A percentile compares a stretch with the other conserved stretches of the same genome.
phyloP scores from a whole-genome alignment of 1,284 basidiomycete species.

The Megacollybia platyphylla region DNA sequence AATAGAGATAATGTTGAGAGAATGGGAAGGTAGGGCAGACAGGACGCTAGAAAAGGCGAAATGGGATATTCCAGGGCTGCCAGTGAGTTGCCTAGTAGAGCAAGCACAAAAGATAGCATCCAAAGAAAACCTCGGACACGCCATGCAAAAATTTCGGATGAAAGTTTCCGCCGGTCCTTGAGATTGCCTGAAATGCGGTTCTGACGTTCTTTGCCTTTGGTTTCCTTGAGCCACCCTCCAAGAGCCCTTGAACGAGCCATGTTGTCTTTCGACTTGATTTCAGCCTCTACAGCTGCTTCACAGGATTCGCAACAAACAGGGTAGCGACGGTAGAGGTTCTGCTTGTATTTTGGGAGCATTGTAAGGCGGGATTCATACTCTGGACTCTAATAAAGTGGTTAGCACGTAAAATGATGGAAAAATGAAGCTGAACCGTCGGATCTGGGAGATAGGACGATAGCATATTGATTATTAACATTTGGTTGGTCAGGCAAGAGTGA shows the following conservation, averaged over 20 bases:
- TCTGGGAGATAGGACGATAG: conserved; percentile 79
- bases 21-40: conserved; percentile 30
- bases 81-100: conserved; percentile 27
- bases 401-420: conserved; percentile 1
- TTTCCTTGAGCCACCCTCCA: conserved; percentile 52
- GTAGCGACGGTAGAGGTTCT: conserved; percentile 68
- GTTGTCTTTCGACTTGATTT: conserved; percentile 63
- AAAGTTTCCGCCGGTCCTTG: conserved; percentile 25
- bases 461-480: conserved; percentile 75
- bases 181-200: conserved; percentile 26
- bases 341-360: conserved; percentile 57
- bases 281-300: conserved; percentile 66
- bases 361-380: conserved; percentile 52
- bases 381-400: conserved; percentile 38
- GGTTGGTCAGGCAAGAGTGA: conserved; percentile 80
- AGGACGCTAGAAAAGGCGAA: conserved; percentile 11
- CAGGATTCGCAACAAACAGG: conserved; percentile 76
- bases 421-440: conserved; percentile 32
- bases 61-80: conserved; percentile 18
- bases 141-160: conserved; percentile 42
- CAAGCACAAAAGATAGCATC: conserved; percentile 28
- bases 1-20: conserved; percentile 41
- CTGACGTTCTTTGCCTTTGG: conserved; percentile 42
- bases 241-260: conserved; percentile 75
- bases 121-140: conserved; percentile 50